phyloP scores from a whole-genome alignment of 2,329 filamentous ascomycete genomes.

The Aurifilum marmelostoma region DNA sequence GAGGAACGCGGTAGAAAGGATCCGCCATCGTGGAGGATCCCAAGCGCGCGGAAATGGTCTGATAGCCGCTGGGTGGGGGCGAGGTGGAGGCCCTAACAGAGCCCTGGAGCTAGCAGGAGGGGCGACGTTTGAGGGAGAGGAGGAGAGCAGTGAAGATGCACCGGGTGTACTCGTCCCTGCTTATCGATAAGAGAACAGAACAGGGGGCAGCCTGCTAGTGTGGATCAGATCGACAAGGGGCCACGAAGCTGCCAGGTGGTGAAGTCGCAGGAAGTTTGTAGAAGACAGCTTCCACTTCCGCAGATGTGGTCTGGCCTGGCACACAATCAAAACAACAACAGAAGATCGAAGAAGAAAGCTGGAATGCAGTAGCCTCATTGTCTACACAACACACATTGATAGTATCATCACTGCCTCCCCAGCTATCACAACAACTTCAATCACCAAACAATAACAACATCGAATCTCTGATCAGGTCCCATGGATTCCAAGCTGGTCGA shows the following conservation, averaged over 20 bases:
- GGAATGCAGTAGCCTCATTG: background rate
- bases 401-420: background rate
- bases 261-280: background rate
- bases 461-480: conserved; percentile 31
- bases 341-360: background rate
- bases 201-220: background rate
- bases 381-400: background rate
- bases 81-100: background rate
- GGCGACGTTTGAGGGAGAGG: background rate
- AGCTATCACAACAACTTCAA: background rate
- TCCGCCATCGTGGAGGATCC: conserved; percentile 3
- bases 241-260: conserved; percentile 14
- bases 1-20: background rate
- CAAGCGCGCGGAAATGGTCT: background rate
- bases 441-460: conserved; percentile 2
- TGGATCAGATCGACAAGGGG: background rate
- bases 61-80: background rate
- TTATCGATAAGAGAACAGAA: background rate
- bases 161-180: background rate
- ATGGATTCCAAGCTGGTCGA: conserved; percentile 84
- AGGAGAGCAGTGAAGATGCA: background rate
- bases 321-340: background rate
- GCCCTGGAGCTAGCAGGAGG: background rate
- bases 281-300: conserved; percentile 9
- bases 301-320: background rate